Conservation (phyloP, 78 protist species). For the Chrysochromulina tobinii region DNA sequence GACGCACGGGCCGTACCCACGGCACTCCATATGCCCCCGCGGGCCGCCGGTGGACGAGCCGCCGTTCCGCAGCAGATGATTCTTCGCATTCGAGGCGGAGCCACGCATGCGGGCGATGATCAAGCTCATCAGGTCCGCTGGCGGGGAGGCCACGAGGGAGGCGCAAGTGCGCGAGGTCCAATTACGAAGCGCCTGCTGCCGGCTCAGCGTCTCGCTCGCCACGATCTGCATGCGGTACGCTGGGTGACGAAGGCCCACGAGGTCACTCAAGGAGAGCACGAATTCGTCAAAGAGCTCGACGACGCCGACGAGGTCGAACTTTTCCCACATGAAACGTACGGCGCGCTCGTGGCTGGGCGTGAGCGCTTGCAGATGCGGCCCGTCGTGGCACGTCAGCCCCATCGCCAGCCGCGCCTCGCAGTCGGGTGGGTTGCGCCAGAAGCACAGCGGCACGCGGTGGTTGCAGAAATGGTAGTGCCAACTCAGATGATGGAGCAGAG, state of each 20-base stretch:
- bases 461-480: not conserved
- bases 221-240: slow-evolving; percentile 8
- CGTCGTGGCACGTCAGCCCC: slow-evolving; percentile 10
- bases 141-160: not conserved
- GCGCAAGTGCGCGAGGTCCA: slow-evolving; percentile 7
- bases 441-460: slow-evolving; percentile 24
- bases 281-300: not conserved
- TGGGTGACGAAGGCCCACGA: not conserved
- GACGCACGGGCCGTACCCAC: not conserved
- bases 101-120: not conserved
- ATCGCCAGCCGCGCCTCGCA: not conserved
- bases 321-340: not conserved
- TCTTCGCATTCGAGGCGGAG: not conserved
- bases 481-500: not conserved
- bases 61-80: not conserved
- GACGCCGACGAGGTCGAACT: not conserved
- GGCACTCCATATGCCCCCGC: not conserved
- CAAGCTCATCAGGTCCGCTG: not conserved
- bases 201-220: not conserved
- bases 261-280: not conserved
- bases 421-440: not conserved
- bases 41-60: not conserved
- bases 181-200: not conserved
- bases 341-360: not conserved
- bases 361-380: not conserved